Conservation (phyloP, 2,329 filamentous ascomycete species). For the Westerdykella aurantiaca region DNA sequence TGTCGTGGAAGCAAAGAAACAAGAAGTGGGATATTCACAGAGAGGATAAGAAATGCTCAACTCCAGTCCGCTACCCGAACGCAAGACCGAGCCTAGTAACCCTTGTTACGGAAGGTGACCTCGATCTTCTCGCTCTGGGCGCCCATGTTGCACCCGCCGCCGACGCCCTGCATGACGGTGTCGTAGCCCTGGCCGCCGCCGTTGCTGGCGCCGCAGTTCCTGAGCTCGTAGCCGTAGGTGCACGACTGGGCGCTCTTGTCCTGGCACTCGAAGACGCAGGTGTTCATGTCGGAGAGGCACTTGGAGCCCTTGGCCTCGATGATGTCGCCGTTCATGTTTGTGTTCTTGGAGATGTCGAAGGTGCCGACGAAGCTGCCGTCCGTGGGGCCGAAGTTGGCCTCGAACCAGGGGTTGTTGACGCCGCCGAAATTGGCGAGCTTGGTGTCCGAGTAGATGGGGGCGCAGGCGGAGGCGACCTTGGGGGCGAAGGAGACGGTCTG, state of each 20-base stretch:
- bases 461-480: constrained; percentile 38
- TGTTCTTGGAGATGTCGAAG: constrained; percentile 42
- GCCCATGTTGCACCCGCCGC: constrained; percentile 32
- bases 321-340: constrained; percentile 41
- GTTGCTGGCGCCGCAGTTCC: constrained; percentile 34
- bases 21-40: constrained; percentile 4
- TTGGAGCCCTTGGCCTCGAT: constrained; percentile 38
- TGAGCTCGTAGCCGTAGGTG: constrained; percentile 31
- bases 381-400: constrained; percentile 37
- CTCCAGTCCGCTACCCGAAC: not conserved
- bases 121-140: constrained; percentile 21
- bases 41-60: not conserved
- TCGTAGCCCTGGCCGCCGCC: constrained; percentile 28
- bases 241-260: constrained; percentile 26
- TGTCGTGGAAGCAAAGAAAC: not conserved
- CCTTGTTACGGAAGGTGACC: constrained; percentile 15
- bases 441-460: constrained; percentile 34
- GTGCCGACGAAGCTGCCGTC: constrained; percentile 22
- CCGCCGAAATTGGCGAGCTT: constrained; percentile 34
- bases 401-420: constrained; percentile 42
- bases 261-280: constrained; percentile 43
- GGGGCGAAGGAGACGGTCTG: constrained; percentile 37
- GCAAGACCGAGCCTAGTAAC: not conserved
- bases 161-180: constrained; percentile 18
- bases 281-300: constrained; percentile 40